phyloP scores from a whole-genome alignment of 73 alveolate species.

The Effrenium voratum region DNA sequence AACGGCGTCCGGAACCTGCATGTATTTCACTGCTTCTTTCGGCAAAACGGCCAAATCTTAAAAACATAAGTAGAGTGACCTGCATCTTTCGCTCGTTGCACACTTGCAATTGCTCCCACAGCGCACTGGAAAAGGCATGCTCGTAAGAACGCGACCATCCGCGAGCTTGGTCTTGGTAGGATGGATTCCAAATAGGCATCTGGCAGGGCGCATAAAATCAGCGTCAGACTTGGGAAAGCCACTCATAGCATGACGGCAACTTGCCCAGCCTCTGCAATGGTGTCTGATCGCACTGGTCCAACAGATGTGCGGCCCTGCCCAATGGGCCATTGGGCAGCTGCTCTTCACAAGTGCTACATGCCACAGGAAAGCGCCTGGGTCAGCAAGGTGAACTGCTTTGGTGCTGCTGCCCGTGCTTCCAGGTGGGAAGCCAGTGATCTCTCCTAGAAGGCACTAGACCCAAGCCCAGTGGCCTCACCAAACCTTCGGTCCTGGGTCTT shows the following conservation, averaged over 20 bases:
- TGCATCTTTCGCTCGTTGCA: background rate
- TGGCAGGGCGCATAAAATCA: background rate
- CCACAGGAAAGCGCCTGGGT: background rate
- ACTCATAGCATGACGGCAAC: too few relatives aligned
- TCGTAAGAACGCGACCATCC: constrained; percentile 51
- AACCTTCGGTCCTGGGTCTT: constrained; percentile 54
- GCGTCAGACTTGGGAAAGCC: too few relatives aligned
- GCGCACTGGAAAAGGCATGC: background rate
- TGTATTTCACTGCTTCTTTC: background rate
- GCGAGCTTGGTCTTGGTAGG: constrained; percentile 83
- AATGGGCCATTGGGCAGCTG: background rate
- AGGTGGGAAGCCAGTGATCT: constrained; percentile 66
- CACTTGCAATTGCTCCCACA: background rate
- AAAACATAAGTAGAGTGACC: background rate
- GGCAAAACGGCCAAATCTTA: background rate
- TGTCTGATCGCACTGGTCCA: constrained; percentile 59
- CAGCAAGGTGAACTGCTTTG: constrained; percentile 62
- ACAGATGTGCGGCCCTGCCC: constrained; percentile 55
- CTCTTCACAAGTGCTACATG: background rate
- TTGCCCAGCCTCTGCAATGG: constrained; percentile 71
- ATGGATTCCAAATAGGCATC: constrained; percentile 87
- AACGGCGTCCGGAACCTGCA: background rate
- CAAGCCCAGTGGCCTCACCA: background rate
- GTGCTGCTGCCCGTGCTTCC: constrained; percentile 86
- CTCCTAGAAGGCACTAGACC: background rate